These are phyloP conservation scores for Beauveria bassiana DNA, from an alignment of 2,329 filamentous ascomycete genomes.

Conservation along the genomic window DNA sequence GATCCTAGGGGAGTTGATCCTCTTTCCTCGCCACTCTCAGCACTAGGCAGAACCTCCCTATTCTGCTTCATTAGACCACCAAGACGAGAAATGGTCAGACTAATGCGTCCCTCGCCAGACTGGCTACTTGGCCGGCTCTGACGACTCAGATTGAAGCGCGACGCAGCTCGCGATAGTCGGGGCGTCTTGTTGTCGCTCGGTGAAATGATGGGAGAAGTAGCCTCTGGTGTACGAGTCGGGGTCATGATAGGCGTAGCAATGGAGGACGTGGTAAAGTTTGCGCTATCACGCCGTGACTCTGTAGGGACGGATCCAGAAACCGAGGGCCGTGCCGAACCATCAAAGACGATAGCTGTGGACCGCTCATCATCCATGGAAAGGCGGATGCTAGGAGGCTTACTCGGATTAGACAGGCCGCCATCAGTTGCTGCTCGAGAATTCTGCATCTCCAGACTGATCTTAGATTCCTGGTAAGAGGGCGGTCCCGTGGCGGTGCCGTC, in stretches of 20 bases:
- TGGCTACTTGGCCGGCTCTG: constrained; percentile 52
- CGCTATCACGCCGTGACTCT: constrained; percentile 42
- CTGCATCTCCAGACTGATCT: constrained; percentile 31
- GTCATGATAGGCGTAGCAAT: constrained; percentile 29
- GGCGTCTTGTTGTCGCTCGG: constrained; percentile 48
- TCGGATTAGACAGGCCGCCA: constrained; percentile 13
- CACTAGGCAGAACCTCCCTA: constrained; percentile 34
- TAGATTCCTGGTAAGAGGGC: constrained; percentile 51
- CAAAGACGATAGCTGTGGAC: constrained; percentile 39
- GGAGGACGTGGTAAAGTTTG: constrained; percentile 39
- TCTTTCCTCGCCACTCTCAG: neutral
- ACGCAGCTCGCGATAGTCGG: constrained; percentile 49
- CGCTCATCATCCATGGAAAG: constrained; percentile 49
- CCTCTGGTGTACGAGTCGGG: constrained; percentile 27
- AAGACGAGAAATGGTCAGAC: constrained; percentile 48
- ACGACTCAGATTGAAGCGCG: constrained; percentile 41
- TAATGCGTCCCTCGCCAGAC: constrained; percentile 50
- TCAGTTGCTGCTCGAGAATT: constrained; percentile 14
- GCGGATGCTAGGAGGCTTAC: constrained; percentile 42
- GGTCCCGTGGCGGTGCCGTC: constrained; percentile 42
- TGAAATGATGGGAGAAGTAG: constrained; percentile 30
- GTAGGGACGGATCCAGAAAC: constrained; percentile 24
- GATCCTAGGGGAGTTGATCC: constrained; percentile 13
- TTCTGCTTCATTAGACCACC: constrained; percentile 43
- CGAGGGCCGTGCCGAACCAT: constrained; percentile 33